Conservation (phyloP, 495 filamentous ascomycete genomes). For the Neurospora sp. region DNA sequence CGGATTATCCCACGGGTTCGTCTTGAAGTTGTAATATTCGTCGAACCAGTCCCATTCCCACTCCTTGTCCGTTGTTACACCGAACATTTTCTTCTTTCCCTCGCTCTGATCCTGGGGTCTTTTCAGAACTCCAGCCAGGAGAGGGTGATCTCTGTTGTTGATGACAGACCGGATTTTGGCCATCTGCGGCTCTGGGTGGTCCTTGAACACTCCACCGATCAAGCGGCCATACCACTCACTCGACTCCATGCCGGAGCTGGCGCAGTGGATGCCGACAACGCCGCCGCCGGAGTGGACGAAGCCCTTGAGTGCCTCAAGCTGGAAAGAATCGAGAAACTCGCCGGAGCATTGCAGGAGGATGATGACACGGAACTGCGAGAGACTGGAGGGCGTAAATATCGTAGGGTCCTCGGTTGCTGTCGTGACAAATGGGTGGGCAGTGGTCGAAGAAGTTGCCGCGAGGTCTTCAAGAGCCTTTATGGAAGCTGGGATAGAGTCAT, state of each 20-base stretch:
- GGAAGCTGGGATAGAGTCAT: constrained; percentile 26
- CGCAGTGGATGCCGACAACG: constrained; percentile 30
- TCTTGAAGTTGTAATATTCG: constrained; percentile 33
- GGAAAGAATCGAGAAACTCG: constrained; percentile 20
- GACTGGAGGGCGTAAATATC: constrained; percentile 13
- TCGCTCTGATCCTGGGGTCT: constrained; percentile 1
- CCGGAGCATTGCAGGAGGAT: constrained; percentile 28
- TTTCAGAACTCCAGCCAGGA: constrained; percentile 11
- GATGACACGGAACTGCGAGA: constrained; percentile 22
- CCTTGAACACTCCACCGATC: constrained; percentile 26
- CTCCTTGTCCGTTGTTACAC: background rate
- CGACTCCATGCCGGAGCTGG: constrained; percentile 21
- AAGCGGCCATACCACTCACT: constrained; percentile 23
- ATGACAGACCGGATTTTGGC: constrained; percentile 9
- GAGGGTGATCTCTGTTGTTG: constrained; percentile 16
- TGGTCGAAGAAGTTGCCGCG: constrained; percentile 5
- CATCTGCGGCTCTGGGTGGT: constrained; percentile 25
- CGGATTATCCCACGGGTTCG: constrained; percentile 14
- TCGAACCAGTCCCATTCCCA: constrained; percentile 24
- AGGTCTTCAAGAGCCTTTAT: constrained; percentile 19
- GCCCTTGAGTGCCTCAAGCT: constrained; percentile 19
- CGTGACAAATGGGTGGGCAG: constrained; percentile 8
- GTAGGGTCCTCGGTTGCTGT: constrained; percentile 23
- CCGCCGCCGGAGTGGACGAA: constrained; percentile 25
- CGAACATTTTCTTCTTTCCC: background rate